Percentiles rank a stretch among this genome's conserved stretches.
Conservation (phyloP, 163 green algal species). For the Scenedesmus sp. region DNA sequence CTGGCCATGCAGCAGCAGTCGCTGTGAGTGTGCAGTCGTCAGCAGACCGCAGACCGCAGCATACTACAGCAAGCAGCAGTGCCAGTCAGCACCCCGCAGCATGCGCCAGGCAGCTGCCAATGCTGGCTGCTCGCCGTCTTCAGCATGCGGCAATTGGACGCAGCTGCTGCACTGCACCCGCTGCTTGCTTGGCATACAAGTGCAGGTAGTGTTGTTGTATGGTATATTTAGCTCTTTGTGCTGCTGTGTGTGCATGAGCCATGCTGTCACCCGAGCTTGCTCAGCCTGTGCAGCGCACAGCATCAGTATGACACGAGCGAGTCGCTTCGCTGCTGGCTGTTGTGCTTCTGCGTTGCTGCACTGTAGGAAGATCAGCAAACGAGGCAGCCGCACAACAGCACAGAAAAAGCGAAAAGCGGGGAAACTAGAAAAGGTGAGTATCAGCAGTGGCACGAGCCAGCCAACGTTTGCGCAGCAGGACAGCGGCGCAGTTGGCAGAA, state of each 20-base stretch:
- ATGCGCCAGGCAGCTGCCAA: not conserved
- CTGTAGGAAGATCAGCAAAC: constrained; percentile 30
- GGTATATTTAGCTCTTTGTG: not conserved
- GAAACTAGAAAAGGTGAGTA: constrained; percentile 45
- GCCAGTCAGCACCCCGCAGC: not conserved
- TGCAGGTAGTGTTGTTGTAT: not conserved
- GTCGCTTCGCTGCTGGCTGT: not conserved
- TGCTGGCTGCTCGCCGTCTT: not conserved
- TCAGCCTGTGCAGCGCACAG: too few relatives aligned
- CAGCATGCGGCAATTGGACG: not conserved
- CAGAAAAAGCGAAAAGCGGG: constrained; percentile 38
- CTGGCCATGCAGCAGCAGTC: constrained; percentile 5
- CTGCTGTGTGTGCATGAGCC: not conserved
- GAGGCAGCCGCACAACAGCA: constrained; percentile 41
- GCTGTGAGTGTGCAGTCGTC: not conserved
- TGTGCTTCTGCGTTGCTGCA: not conserved
- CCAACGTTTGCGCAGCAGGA: too few relatives aligned
- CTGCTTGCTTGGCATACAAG: not conserved
- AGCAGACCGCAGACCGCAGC: not conserved
- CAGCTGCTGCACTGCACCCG: not conserved
- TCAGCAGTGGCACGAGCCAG: not conserved
- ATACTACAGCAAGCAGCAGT: not conserved
- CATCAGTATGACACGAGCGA: not conserved
- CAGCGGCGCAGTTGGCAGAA: not conserved
- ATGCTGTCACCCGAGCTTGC: too few relatives aligned